phyloP scores from a whole-genome alignment of 768 basidiomycete species.

The Mycena vitilis region DNA sequence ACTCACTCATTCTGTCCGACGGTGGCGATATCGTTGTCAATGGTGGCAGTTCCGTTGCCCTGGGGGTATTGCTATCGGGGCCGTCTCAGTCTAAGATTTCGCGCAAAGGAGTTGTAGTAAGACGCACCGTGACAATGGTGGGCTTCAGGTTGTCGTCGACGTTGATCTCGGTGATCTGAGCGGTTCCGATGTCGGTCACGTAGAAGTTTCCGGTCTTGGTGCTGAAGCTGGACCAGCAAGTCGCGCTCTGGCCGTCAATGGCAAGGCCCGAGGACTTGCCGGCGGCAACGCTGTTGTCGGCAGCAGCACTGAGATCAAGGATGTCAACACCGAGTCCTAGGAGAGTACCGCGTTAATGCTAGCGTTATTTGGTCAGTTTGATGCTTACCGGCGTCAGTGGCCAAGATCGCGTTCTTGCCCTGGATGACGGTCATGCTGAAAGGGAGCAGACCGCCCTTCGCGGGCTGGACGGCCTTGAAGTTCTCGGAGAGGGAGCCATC shows the following conservation, averaged over 20 bases:
- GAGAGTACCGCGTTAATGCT: too few relatives aligned
- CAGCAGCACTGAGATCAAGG: constrained; percentile 48
- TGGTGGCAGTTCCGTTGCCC: constrained; percentile 48
- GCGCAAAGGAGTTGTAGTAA: too few relatives aligned
- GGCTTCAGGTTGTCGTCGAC: constrained; percentile 58
- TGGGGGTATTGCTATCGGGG: constrained; percentile 49
- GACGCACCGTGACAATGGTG: constrained; percentile 51
- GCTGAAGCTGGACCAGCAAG: constrained; percentile 58
- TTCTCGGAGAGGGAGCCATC: constrained; percentile 59
- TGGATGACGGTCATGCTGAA: constrained; percentile 61
- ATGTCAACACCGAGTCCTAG: constrained; percentile 49
- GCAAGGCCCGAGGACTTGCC: constrained; percentile 44
- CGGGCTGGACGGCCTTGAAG: constrained; percentile 50
- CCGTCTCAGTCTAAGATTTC: too few relatives aligned
- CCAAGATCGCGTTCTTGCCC: constrained; percentile 53
- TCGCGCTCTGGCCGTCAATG: constrained; percentile 54
- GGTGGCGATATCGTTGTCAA: constrained; percentile 55
- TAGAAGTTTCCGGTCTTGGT: constrained; percentile 57
- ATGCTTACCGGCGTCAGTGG: constrained; percentile 49
- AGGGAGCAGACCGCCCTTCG: constrained; percentile 57
- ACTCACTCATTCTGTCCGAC: constrained; percentile 53
- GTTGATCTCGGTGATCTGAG: constrained; percentile 57
- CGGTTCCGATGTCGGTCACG: constrained; percentile 55
- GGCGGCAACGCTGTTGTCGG: constrained; percentile 45
- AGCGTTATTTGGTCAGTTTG: too few relatives aligned